A percentile compares a stretch with the other conserved stretches of the same genome.
These are phyloP conservation scores for Carallia pectinifolia DNA, from an alignment of 345 rosid species.

Conservation along the genomic window DNA sequence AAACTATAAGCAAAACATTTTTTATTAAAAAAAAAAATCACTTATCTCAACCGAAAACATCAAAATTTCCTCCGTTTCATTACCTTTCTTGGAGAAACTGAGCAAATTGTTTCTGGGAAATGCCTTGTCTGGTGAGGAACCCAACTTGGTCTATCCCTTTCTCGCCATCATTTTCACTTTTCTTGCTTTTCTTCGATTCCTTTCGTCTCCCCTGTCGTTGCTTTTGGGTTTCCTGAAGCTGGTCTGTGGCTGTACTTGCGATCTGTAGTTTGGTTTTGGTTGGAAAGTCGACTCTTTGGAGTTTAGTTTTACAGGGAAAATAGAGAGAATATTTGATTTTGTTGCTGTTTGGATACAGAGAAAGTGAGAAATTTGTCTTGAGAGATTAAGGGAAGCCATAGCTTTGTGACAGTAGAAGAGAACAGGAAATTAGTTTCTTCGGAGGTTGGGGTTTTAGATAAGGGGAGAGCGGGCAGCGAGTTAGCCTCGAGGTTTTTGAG, in stretches of 20 bases:
- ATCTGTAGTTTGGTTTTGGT: slow-evolving; percentile 21
- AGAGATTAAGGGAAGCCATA: slow-evolving; percentile 37
- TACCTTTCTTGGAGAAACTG: slow-evolving; percentile 95
- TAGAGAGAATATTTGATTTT: slow-evolving; percentile 4
- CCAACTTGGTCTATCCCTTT: slow-evolving; percentile 63
- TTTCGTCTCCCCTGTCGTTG: slow-evolving; percentile 8
- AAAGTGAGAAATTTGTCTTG: slow-evolving; percentile 15
- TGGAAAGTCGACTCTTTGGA: slow-evolving; percentile 17
- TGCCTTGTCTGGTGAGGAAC: slow-evolving; percentile 61
- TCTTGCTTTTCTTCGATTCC: slow-evolving; percentile 35
- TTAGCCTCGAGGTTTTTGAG: slow-evolving; percentile 29
- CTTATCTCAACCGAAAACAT: neutral
- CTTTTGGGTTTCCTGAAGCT: slow-evolving; percentile 24
- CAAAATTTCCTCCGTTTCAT: neutral
- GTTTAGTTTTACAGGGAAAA: slow-evolving; percentile 17
- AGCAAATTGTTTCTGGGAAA: slow-evolving; percentile 75
- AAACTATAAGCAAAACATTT: neutral
- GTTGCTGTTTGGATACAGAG: slow-evolving; percentile 19
- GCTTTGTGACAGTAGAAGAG: neutral
- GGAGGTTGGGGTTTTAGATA: slow-evolving; percentile 28
- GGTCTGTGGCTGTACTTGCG: slow-evolving; percentile 41
- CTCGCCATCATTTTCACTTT: slow-evolving; percentile 35
- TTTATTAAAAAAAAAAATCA: no score
- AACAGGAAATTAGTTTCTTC: no score
- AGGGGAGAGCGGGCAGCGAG: slow-evolving; percentile 8